Percentiles rank a stretch among this genome's conserved stretches.
Conservation (phyloP, 202 grass and related monocot species). For the Cymbopogon flexuosus region DNA sequence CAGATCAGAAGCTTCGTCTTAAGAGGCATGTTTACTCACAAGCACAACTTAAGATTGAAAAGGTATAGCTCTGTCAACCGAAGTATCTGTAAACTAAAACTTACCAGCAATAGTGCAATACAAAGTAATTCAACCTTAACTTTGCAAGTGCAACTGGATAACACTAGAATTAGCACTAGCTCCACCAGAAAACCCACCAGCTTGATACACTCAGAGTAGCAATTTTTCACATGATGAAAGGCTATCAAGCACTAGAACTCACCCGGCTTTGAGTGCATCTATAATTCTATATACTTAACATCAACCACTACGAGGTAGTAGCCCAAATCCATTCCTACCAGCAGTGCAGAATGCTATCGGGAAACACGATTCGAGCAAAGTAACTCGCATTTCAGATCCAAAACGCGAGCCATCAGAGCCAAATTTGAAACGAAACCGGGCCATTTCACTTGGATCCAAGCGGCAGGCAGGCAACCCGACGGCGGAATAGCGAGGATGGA, state of each 20-base stretch:
- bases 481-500: not conserved
- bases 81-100: not conserved
- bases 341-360: not conserved
- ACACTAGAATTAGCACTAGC: constrained; percentile 18
- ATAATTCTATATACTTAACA: not conserved
- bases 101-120: not conserved
- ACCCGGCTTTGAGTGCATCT: not conserved
- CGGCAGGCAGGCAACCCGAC: not conserved
- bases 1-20: not conserved
- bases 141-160: not conserved
- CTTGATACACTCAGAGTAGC: not conserved
- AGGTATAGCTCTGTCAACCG: not conserved
- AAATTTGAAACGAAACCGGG: constrained; percentile 5
- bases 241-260: constrained; percentile 8
- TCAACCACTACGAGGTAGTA: not conserved
- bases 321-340: not conserved
- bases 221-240: not conserved
- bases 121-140: not conserved
- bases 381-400: constrained; percentile 35
- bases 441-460: constrained; percentile 27
- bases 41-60: not conserved
- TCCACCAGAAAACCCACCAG: not conserved
- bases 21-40: not conserved
- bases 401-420: not conserved
- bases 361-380: not conserved